Evolutionary conservation across 202 grass and related monocot genomes (phyloP), one percentile per base, ranked within the genome.

Genomic region (Panicum hallii): DNA sequence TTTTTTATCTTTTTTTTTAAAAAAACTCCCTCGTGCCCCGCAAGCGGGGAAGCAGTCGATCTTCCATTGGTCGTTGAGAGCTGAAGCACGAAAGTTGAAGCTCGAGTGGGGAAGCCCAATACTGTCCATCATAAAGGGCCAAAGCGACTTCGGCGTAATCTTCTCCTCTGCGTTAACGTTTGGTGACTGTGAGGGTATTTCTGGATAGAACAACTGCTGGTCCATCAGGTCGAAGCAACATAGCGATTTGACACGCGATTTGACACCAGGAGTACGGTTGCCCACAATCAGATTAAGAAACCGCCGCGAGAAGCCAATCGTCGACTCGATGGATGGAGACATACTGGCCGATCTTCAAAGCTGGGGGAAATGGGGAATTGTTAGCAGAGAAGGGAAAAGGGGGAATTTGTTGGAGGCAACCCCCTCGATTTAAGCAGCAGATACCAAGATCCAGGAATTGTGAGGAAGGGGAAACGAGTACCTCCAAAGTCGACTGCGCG

Each of bases 11-110:
- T n/a, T n/a, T n/a, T n/a, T n/a, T 32, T 2, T 2, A 2, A 1
- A 32, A 1, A 32, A 32, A 32, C 2, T 2, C 1, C 30, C 30
- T 32, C 30, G 30, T 2, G 30, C 30, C 9, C 61, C 2, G 44
- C 26, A 13, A 79, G 61, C n/a, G 14, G 61, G 77, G 30, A 79
- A 40, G 30, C 61, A 79, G 44, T 66, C 0, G 9, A 66, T 50
- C 43, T 11, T 15, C 61, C 43, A 66, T 8, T n/a, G 1, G 7
- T 45, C 9, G 23, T 4, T 23, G 15, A 11, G 3, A 9, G 40
- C 22, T 28, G 43, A n/a, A 57, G 60, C 44, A 22, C 44, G 53
- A 11, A 76, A 76, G 73, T 7, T 76, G 34, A 76, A 58, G 19
- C 7, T 41, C 17, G 72, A 10, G 49, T 3, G 15, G 32, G 22